These are phyloP conservation scores for Polychaeton citri DNA, from an alignment of 2,329 filamentous ascomycete genomes.

Conservation along the genomic window DNA sequence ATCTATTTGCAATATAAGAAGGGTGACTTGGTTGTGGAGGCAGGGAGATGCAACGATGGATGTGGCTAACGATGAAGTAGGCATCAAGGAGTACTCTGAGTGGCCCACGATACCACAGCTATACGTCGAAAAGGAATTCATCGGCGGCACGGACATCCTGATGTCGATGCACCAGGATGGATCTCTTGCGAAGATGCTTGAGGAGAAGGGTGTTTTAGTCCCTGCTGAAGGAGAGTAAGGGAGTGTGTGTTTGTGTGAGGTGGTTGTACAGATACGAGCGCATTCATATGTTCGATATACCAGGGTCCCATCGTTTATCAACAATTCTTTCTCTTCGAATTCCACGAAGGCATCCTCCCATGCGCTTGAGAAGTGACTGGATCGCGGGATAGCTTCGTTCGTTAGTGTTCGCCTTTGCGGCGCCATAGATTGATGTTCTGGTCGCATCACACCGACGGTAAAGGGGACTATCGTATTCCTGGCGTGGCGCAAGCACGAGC, in stretches of 20 bases:
- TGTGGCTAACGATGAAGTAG: conserved; percentile 30
- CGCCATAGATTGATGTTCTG: too few species aligned
- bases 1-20: conserved; percentile 2
- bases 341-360: too few species aligned
- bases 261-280: neutral
- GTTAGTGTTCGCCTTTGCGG: too few species aligned
- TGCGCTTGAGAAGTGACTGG: too few species aligned
- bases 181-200: conserved; percentile 77
- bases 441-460: too few species aligned
- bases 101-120: conserved; percentile 98
- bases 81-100: conserved; percentile 98
- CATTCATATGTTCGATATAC: neutral
- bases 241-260: conserved; percentile 2
- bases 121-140: conserved; percentile 88
- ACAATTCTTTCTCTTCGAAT: neutral
- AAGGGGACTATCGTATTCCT: too few species aligned
- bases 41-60: neutral
- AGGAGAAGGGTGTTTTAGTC: conserved; percentile 80
- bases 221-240: conserved; percentile 36
- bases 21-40: neutral
- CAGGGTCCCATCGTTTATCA: neutral
- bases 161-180: conserved; percentile 96
- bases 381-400: too few species aligned
- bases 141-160: conserved; percentile 95
- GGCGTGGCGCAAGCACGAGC: too few species aligned